Base-by-base conservation (phyloP, 2,329 filamentous ascomycete genomes). In the Leptographium radiaticola region DNA sequence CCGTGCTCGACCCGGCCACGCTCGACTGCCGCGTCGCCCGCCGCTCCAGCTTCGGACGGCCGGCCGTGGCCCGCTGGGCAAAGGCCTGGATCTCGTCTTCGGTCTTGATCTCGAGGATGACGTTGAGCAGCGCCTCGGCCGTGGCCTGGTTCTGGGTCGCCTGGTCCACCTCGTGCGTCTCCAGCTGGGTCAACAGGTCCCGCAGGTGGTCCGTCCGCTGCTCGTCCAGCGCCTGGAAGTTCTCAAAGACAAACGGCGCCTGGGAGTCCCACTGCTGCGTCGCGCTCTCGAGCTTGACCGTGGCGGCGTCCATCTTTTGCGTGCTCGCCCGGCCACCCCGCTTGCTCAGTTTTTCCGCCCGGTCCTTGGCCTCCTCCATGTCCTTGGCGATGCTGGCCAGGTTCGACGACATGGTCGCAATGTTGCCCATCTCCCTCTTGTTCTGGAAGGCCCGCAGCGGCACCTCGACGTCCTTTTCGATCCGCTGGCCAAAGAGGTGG, bases 181-280 rank as follows among this genome's bases (percentile, higher is more conserved):
- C 84, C 62, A 91, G 86, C 64, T 96, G 90, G 1, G 93, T 97
- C 56, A 98, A 77, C 43, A 87, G 80, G 68, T 97, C 91, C 57
- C 91, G 86, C 56, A 98, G 75, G 64, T 94, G 86, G 67, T 96
- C 95, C 60, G 94, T 74, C 54, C 93, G 82, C 61, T 80, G 84
- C 71, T 98, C 93, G 65, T 98, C 93, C 36, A 94, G 74, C 7
- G 87, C 85, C 67, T 98, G 93, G 31, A 98, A 79, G 57, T 84
- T 86, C 69, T 98, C 93, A 64, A 95, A 96, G 57, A 96, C 86
- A 68, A 88, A 97, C 1, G 93, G 93, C 15, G 93, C 89, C 67
- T 95, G 89, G 1, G 89, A 89, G 54, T 95, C 84, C 93, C 93
- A 98, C 65, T 95, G 86, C 59, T 84, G 79, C 46, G 76, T 80